Conservation (phyloP, 495 filamentous ascomycete genomes). For the Daldinia bambusicola region DNA sequence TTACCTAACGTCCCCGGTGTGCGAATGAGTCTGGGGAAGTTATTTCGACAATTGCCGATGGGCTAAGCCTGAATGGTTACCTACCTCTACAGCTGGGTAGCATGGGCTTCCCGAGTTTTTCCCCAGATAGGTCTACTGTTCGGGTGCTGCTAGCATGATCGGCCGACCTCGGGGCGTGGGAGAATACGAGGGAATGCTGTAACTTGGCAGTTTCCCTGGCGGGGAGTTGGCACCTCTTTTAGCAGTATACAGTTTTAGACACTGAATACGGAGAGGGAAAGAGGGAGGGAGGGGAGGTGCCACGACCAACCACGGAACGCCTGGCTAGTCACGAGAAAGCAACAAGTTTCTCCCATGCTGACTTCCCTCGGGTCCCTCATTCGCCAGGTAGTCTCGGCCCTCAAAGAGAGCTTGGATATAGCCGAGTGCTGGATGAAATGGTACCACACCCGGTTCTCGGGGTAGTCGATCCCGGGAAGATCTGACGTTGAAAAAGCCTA, state of each 20-base stretch:
- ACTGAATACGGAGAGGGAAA: slow-evolving; percentile 14
- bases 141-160: slow-evolving; percentile 25
- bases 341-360: slow-evolving; percentile 15
- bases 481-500: slow-evolving; percentile 15
- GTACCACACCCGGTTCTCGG: slow-evolving; percentile 3
- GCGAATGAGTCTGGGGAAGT: not conserved
- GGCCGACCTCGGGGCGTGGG: slow-evolving; percentile 23
- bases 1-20: slow-evolving; percentile 7
- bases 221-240: slow-evolving; percentile 5
- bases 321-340: slow-evolving; percentile 19
- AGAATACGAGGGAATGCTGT: slow-evolving; percentile 2
- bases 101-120: slow-evolving; percentile 5
- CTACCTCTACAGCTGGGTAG: not conserved
- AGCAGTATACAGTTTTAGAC: slow-evolving; percentile 14
- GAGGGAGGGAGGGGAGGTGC: not conserved
- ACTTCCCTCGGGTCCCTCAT: slow-evolving; percentile 15
- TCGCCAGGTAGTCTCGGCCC: slow-evolving; percentile 12
- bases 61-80: slow-evolving; percentile 7
- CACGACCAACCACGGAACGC: slow-evolving; percentile 19
- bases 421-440: slow-evolving; percentile 14
- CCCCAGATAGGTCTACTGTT: slow-evolving; percentile 14
- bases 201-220: slow-evolving; percentile 2
- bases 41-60: slow-evolving; percentile 18
- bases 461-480: slow-evolving; percentile 9
- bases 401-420: slow-evolving; percentile 17